Base-by-base conservation (phyloP, 2,329 filamentous ascomycete genomes). In the Didymella keratinophila region DNA sequence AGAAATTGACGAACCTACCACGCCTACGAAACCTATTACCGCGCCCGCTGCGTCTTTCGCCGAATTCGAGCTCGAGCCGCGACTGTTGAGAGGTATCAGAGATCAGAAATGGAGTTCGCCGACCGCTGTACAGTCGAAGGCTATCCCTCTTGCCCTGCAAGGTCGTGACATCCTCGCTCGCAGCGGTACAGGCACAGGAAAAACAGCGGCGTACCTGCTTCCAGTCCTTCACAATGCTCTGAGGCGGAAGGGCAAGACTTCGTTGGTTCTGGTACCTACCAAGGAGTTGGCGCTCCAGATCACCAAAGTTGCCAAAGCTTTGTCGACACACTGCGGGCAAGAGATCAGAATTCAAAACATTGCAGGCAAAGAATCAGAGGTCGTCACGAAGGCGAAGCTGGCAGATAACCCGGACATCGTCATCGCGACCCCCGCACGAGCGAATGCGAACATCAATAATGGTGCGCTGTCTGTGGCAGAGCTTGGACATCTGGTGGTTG, bases 251-350 rank as follows among this genome's bases (percentile, higher is more conserved):
- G 87, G 87, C 81, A 80, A 81, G 52, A 86, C 90, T 3, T 89
- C 88, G n/a, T 85, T 99, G 20, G 90, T 99, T 58, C 88, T 99
- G 14, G 93, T 98, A 1, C 95, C 95, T 2, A 98, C 95, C 3
- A 89, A 92, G 76, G 95, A 99, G 78, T 88, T 99, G 54, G 94
- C 94, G 61, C 90, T 94, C 60, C 95, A 99, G 78, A 92, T 98
- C 46, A 86, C 88, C 67, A 93, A 91, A 75, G 86, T 88, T 12
- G 86, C 96, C 63, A 87, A 91, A 62, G 84, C 87, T 10, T 90
- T 97, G 69, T 86, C 92, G 11, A 82, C 87, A 18, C 97, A 93
- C 76, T 97, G 93, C 77, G 88, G 89, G 37, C 93, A 96, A 74
- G 89, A 94, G 60, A 82, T 98, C 18, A 86, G 89, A 58, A 87